A percentile compares a stretch with the other conserved stretches of the same genome.
These are phyloP conservation scores for Trifolium repens DNA, from an alignment of 306 rosid genomes.

Conservation along the genomic window DNA sequence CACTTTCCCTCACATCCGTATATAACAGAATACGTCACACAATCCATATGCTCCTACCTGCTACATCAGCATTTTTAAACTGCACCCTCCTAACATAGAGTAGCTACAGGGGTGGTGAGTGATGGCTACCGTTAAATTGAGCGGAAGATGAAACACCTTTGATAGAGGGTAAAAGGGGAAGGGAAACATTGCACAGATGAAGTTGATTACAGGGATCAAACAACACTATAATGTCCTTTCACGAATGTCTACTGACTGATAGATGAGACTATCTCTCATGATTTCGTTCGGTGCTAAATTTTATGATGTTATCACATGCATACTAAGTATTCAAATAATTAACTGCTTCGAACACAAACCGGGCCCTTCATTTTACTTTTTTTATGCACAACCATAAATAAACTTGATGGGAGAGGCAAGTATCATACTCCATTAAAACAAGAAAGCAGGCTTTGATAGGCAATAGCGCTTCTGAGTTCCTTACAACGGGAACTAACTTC, in stretches of 20 bases:
- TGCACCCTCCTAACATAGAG: neutral
- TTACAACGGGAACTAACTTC: conserved; percentile 61
- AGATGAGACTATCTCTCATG: neutral
- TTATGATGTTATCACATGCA: conserved; percentile 13
- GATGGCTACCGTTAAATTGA: no score
- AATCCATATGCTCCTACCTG: neutral
- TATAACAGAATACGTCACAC: no score
- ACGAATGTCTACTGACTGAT: neutral
- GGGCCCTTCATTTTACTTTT: neutral
- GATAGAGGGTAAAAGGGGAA: no score
- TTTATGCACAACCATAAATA: conserved; percentile 13
- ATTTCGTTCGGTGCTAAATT: neutral
- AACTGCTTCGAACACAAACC: neutral
- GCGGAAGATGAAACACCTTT: no score
- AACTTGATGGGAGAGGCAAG: conserved; percentile 34
- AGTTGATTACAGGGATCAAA: neutral
- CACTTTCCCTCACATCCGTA: no score
- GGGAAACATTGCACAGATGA: neutral
- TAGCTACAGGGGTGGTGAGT: neutral
- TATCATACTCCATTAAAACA: conserved; percentile 65
- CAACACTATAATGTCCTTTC: neutral
- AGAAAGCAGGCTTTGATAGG: conserved; percentile 70
- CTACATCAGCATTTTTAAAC: neutral
- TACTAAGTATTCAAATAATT: conserved; percentile 7
- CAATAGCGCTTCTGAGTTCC: conserved; percentile 70